A percentile compares a stretch with the other conserved stretches of the same genome.
phyloP scores from a whole-genome alignment of 2,329 filamentous ascomycete species.

The Penicillium decumbens region DNA sequence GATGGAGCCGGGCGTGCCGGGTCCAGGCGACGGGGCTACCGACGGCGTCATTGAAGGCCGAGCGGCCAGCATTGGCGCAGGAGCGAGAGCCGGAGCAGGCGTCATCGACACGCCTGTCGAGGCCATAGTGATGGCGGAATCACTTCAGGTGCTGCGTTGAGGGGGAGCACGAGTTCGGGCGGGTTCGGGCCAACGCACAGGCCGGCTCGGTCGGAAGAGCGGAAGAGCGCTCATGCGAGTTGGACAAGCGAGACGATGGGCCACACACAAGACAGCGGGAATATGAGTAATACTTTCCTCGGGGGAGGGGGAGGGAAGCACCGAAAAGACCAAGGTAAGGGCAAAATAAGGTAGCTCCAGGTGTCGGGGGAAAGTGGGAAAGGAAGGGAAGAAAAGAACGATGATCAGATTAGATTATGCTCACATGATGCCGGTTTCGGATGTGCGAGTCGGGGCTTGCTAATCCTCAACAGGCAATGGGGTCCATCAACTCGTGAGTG shows the following conservation, averaged over 20 bases:
- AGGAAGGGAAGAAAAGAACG: slow-evolving; percentile 18
- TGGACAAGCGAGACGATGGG: slow-evolving; percentile 26
- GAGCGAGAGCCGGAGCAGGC: slow-evolving; percentile 34
- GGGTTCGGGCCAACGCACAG: slow-evolving; percentile 24
- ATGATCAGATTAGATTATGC: slow-evolving; percentile 29
- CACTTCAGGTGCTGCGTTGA: slow-evolving; percentile 15
- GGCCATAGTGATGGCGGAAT: slow-evolving; percentile 30
- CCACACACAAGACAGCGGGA: neutral
- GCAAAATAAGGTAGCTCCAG: slow-evolving; percentile 5
- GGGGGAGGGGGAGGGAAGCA: neutral
- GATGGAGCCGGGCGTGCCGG: slow-evolving; percentile 49
- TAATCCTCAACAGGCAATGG: neutral
- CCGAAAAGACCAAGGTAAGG: neutral
- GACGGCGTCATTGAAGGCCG: slow-evolving; percentile 26
- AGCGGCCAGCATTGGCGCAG: slow-evolving; percentile 37
- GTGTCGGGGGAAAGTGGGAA: slow-evolving; percentile 10
- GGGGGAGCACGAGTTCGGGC: slow-evolving; percentile 16
- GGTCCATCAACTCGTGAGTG: neutral
- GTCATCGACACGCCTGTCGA: slow-evolving; percentile 38
- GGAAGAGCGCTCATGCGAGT: slow-evolving; percentile 33
- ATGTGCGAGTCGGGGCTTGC: slow-evolving; percentile 11
- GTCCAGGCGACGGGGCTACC: slow-evolving; percentile 37
- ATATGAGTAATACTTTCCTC: neutral
- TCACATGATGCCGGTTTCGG: slow-evolving; percentile 28
- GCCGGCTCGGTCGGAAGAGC: slow-evolving; percentile 34